Conservation (phyloP, 139 green algal species). For the Mychonastes homosphaera region DNA sequence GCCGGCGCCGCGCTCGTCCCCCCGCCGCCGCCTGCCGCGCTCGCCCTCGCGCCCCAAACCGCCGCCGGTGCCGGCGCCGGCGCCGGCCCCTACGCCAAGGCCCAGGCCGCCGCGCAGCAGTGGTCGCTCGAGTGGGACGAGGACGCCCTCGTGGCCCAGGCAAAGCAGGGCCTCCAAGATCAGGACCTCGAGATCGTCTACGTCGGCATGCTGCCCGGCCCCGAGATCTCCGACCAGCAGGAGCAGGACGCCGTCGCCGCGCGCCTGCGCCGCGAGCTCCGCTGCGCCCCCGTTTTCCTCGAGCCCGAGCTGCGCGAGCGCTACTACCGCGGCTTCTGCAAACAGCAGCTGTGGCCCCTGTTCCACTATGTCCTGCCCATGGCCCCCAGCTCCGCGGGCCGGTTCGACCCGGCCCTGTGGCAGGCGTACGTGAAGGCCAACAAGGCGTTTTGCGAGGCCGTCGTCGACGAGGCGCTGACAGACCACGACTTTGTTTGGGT, state of each 20-base stretch:
- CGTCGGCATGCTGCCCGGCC: conserved; percentile 1
- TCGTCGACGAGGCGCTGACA: conserved; percentile 64
- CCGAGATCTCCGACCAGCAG: conserved; percentile 58
- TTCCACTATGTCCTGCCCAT: conserved; percentile 97
- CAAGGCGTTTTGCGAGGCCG: conserved; percentile 73
- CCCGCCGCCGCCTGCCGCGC: too few species aligned
- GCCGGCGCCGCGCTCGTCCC: too few species aligned
- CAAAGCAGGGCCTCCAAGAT: conserved; percentile 46
- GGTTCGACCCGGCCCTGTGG: conserved; percentile 86
- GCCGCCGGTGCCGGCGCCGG: too few species aligned
- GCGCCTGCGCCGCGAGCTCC: too few species aligned
- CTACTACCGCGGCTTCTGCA: conserved; percentile 95
- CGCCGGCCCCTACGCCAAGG: too few species aligned
- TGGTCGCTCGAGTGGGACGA: conserved; percentile 93
- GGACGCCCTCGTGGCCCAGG: conserved; percentile 86
- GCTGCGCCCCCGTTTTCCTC: conserved; percentile 88
- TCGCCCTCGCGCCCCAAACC: too few species aligned
- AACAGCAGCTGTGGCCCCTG: conserved; percentile 96
- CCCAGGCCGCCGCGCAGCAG: too few species aligned
- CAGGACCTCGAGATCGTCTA: neutral
- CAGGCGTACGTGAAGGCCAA: conserved; percentile 94
- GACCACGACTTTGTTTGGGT: conserved; percentile 95
- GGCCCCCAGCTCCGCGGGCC: conserved; percentile 43
- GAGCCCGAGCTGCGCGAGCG: conserved; percentile 68
- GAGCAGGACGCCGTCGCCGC: too few species aligned